These are phyloP conservation scores for Oryza glumipatula DNA, from an alignment of 176 grass and related monocot species.

Conservation along the genomic window DNA sequence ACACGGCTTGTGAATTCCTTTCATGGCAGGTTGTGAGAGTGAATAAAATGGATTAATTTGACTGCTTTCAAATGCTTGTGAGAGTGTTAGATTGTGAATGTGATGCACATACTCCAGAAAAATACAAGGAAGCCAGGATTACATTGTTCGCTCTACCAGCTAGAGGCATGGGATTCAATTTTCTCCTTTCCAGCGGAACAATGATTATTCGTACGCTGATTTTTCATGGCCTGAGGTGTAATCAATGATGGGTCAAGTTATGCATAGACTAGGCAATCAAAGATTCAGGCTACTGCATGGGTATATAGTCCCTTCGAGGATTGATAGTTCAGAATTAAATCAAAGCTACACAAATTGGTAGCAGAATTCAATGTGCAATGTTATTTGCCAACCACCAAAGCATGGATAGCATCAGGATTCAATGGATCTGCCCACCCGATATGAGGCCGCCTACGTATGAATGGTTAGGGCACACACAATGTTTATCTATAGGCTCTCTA, in stretches of 20 bases:
- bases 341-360: neutral
- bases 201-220: neutral
- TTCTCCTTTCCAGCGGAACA: neutral
- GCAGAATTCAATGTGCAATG: neutral
- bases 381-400: neutral
- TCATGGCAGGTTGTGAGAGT: neutral
- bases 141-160: neutral
- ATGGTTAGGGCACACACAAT: too few relatives aligned
- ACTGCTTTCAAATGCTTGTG: neutral
- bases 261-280: too few relatives aligned
- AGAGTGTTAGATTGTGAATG: neutral
- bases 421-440: neutral
- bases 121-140: neutral
- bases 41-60: neutral
- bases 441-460: too few relatives aligned
- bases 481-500: too few relatives aligned
- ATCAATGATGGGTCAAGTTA: neutral
- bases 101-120: neutral
- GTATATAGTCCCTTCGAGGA: too few relatives aligned
- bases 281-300: too few relatives aligned
- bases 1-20: neutral
- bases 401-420: neutral
- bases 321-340: too few relatives aligned
- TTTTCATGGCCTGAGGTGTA: neutral
- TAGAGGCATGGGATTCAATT: neutral